Conservation (phyloP, 2,329 filamentous ascomycete species). For the Paecilomyces dactylethromorphus region DNA sequence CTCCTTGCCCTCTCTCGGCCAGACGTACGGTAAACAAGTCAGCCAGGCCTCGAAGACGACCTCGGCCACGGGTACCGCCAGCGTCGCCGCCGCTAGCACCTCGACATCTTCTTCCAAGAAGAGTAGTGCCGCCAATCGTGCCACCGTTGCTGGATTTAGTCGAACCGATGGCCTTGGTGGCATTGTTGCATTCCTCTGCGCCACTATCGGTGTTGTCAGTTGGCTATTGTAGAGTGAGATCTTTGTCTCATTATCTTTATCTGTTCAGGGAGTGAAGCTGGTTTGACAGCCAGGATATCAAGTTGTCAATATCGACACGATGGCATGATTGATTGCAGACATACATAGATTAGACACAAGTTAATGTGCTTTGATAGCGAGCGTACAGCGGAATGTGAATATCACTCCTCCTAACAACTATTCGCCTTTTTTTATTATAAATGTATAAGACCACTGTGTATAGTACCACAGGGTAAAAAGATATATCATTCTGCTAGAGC, state of each 20-base stretch:
- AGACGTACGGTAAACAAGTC: constrained; percentile 25
- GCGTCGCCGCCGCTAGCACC: constrained; percentile 7
- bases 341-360: not conserved
- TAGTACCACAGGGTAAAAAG: not conserved
- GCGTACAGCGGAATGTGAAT: not conserved
- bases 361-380: not conserved
- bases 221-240: constrained; percentile 15
- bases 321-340: not conserved
- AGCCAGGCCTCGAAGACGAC: constrained; percentile 9
- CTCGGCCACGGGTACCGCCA: constrained; percentile 2
- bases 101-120: not conserved
- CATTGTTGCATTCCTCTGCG: constrained; percentile 14
- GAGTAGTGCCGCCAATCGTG: constrained; percentile 2
- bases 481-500: not conserved
- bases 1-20: constrained; percentile 62
- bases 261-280: not conserved
- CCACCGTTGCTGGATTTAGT: constrained; percentile 6
- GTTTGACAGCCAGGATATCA: not conserved
- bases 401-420: not conserved
- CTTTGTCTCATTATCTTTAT: not conserved
- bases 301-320: not conserved
- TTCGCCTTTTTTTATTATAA: not conserved
- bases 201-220: constrained; percentile 14
- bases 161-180: constrained; percentile 11
- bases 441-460: not conserved